Conservation (phyloP, 2,329 filamentous ascomycete genomes). For the Clonostachys byssicola region DNA sequence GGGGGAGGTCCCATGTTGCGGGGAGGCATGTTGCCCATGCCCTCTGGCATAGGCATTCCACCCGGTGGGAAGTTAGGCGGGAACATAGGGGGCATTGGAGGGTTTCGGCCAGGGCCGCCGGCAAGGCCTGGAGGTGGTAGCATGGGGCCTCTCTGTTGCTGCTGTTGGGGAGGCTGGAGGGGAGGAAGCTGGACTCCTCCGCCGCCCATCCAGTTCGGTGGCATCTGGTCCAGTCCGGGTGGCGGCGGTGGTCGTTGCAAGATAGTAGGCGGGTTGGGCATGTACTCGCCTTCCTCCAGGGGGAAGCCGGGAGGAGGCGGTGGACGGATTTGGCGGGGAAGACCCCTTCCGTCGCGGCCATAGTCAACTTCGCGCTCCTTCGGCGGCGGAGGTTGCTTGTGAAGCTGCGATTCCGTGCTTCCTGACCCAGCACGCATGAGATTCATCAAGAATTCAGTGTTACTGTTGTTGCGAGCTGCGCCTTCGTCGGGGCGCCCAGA, state of each 20-base stretch:
- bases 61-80: constrained; percentile 56
- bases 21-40: constrained; percentile 44
- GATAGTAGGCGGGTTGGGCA: constrained; percentile 51
- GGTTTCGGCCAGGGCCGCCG: constrained; percentile 26
- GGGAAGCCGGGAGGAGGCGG: constrained; percentile 44
- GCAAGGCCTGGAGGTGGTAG: constrained; percentile 57
- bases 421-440: constrained; percentile 55
- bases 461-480: constrained; percentile 45
- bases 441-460: constrained; percentile 81
- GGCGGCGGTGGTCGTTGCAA: constrained; percentile 58
- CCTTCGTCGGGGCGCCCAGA: constrained; percentile 39
- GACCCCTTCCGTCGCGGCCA: constrained; percentile 20
- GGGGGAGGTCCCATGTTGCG: constrained; percentile 53
- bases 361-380: constrained; percentile 43
- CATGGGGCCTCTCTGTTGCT: constrained; percentile 39
- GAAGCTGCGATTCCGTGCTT: neutral
- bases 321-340: constrained; percentile 35
- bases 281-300: constrained; percentile 46
- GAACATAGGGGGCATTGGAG: constrained; percentile 55
- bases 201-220: constrained; percentile 47
- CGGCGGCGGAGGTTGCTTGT: constrained; percentile 26
- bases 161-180: constrained; percentile 16
- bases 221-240: constrained; percentile 58
- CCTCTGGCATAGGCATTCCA: constrained; percentile 37
- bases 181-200: constrained; percentile 34